Base-by-base conservation (phyloP, 1,139 yeast genomes). In the Keqinozyma sinolaborantium region DNA sequence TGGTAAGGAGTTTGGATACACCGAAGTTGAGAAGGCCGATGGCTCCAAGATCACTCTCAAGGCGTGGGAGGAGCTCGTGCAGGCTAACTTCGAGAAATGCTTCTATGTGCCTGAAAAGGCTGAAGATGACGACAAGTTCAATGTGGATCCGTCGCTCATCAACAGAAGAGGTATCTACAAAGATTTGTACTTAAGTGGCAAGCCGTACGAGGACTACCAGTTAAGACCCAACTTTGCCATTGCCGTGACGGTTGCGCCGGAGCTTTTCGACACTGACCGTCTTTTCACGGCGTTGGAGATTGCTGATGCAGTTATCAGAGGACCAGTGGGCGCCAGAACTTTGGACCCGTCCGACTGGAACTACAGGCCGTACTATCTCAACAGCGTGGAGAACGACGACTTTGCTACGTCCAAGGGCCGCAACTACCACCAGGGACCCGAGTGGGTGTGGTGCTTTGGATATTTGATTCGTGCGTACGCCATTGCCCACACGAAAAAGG, bases 401-500 rank as follows among this genome's bases (percentile, higher is more conserved):
- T 92, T 88, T 67, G 88, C 95, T 1, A 88, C 97, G 0, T 72
- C 97, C 4, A 88, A 88, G 59, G 98, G 98, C 13, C 74, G 97
- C 49, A 92, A 92, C 59, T 92, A 92, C 56, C 98, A 92, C 57
- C 97, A 92, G 60, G 98, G 98, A 2, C 98, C 98, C 2, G 98
- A 92, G 55, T 92, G 98, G 98, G 82, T 85, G 14, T 92, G 97
- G 97, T 77, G 81, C 39, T 70, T 73, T 24, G 98, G 98, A 2
- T 88, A 78, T 59, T 90, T 86, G 53, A 60, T 92, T 44, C 73
- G 97, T 40, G 95, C 97, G 0, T 79, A 69, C 51, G 60, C 71
- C 29, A 55, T 61, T 31, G 79, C 83, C 56, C 78, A 79, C 43
- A 49, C 12, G 44, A 53, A 31, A 38, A 45, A 50, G 2, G 50